Conservation (phyloP, 768 basidiomycete genomes). For the Nevesoporus exiguus region DNA sequence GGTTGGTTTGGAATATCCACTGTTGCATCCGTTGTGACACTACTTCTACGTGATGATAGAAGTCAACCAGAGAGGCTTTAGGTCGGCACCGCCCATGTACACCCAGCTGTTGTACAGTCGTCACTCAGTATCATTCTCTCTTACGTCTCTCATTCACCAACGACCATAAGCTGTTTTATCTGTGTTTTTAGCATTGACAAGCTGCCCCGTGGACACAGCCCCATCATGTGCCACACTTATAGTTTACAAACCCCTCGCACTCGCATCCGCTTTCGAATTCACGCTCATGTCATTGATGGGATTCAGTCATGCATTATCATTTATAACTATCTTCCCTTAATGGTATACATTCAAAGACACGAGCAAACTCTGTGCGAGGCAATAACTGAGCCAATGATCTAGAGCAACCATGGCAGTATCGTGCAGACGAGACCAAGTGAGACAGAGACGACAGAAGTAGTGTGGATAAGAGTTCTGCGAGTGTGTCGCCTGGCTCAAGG, state of each 20-base stretch:
- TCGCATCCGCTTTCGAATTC: conserved; percentile 20
- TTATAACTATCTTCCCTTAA: conserved; percentile 28
- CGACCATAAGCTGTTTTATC: conserved; percentile 22
- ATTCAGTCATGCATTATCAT: conserved; percentile 28
- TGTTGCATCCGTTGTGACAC: conserved; percentile 2
- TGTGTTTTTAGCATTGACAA: conserved; percentile 23
- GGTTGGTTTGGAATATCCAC: conserved; percentile 1
- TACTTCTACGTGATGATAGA: conserved; percentile 13
- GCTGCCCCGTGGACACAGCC: conserved; percentile 8
- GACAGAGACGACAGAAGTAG: too few relatives aligned
- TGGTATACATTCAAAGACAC: conserved; percentile 16
- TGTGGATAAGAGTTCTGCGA: too few relatives aligned
- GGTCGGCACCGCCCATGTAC: conserved; percentile 17
- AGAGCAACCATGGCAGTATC: too few relatives aligned
- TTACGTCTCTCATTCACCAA: conserved; percentile 15
- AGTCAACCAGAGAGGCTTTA: conserved; percentile 11
- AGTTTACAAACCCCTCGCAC: conserved; percentile 17
- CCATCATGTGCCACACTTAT: conserved; percentile 4
- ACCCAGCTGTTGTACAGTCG: conserved; percentile 23
- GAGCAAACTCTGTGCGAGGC: not conserved
- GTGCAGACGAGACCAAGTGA: too few relatives aligned
- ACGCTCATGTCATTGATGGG: conserved; percentile 21
- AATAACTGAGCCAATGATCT: too few relatives aligned
- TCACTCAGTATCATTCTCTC: conserved; percentile 18
- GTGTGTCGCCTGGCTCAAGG: too few relatives aligned